Evolutionary conservation across 495 filamentous ascomycete genomes (phyloP).

Genomic region (Penicillium antarcticum): DNA sequence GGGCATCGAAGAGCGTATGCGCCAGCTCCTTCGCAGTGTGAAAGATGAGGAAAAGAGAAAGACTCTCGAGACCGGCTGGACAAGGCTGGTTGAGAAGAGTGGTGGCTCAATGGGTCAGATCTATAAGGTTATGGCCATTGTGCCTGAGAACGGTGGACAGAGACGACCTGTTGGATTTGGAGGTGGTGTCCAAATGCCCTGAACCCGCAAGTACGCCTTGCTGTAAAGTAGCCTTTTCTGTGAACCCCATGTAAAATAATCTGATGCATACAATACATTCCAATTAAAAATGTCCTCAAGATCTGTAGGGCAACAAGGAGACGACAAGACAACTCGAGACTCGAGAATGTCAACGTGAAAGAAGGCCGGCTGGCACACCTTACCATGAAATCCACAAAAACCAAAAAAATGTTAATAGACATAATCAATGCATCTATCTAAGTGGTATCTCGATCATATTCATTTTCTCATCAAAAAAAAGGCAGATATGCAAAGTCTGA

Average conservation of each 20-base stretch:
- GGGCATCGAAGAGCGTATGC: slow-evolving; percentile 77
- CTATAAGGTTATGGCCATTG: slow-evolving; percentile 88
- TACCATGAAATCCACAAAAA: background rate
- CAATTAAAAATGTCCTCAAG: background rate
- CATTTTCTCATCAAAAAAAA: slow-evolving; percentile 11
- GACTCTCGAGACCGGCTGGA: slow-evolving; percentile 70
- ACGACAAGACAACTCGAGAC: no score
- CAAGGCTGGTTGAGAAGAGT: slow-evolving; percentile 72
- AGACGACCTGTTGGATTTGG: slow-evolving; percentile 89
- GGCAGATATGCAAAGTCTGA: slow-evolving; percentile 1
- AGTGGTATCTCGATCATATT: slow-evolving; percentile 16
- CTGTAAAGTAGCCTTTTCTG: background rate
- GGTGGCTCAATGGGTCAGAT: slow-evolving; percentile 85
- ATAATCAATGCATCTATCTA: slow-evolving; percentile 1
- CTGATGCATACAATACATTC: background rate
- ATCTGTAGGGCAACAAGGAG: no score
- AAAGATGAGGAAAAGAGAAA: slow-evolving; percentile 50
- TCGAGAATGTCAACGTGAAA: no score
- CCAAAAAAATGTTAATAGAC: background rate
- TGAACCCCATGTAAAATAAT: slow-evolving; percentile 1
- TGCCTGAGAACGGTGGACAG: slow-evolving; percentile 73
- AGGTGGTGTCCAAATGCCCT: slow-evolving; percentile 53
- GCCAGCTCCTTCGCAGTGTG: slow-evolving; percentile 55
- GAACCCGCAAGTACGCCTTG: background rate
- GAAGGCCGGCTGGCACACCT: no score